Evolutionary conservation across 768 basidiomycete species (phyloP).

Genomic region (Coprinopsis strossmayeri): DNA sequence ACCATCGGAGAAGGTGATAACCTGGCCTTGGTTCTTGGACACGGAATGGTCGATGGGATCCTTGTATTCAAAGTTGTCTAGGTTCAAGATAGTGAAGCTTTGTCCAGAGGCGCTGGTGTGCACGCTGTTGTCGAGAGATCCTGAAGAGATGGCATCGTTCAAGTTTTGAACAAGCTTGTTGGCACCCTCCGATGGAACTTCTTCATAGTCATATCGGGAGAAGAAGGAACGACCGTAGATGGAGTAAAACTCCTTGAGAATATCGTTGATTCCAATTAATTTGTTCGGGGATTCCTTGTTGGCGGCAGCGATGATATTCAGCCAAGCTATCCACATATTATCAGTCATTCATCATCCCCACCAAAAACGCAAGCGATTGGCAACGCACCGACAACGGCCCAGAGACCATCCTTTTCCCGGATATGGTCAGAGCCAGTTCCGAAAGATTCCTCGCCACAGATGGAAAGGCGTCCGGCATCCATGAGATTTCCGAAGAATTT

Average conservation of each 20-base stretch:
- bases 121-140: conserved; percentile 60
- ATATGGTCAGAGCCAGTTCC: conserved; percentile 99
- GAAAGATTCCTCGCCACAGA: conserved; percentile 98
- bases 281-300: conserved; percentile 70
- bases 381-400: conserved; percentile 89
- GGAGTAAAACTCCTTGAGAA: conserved; percentile 81
- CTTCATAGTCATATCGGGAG: conserved; percentile 99
- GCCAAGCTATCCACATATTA: conserved; percentile 64
- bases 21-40: conserved; percentile 93
- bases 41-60: conserved; percentile 97
- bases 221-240: conserved; percentile 97
- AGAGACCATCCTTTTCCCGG: conserved; percentile 98
- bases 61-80: conserved; percentile 91
- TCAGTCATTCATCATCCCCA: not conserved
- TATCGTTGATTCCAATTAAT: conserved; percentile 84
- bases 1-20: conserved; percentile 87
- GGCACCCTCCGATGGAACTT: conserved; percentile 88
- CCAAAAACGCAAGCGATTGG: not conserved
- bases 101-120: conserved; percentile 59
- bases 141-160: conserved; percentile 59
- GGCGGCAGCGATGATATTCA: conserved; percentile 92
- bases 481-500: conserved; percentile 99
- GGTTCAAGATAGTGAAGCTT: conserved; percentile 68
- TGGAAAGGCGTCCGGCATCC: conserved; percentile 96
- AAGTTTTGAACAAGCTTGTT: conserved; percentile 77